These are phyloP conservation scores for Suillus paluster DNA, from an alignment of 768 basidiomycete genomes.

Conservation along the genomic window DNA sequence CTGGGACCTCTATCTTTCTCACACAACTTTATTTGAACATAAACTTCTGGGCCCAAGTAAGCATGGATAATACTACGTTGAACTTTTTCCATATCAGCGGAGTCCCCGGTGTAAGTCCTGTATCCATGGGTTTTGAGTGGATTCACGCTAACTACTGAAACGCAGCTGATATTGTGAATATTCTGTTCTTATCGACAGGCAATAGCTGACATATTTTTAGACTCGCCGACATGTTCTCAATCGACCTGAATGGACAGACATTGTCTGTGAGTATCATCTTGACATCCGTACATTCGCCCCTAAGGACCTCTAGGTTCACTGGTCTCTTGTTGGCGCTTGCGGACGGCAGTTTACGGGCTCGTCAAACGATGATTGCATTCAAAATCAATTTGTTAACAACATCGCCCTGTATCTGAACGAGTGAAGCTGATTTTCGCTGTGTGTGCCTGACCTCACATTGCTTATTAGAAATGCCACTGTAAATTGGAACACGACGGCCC, in stretches of 20 bases:
- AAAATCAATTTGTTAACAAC: slow-evolving; percentile 5
- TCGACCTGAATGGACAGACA: slow-evolving; percentile 5
- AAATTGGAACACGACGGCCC: slow-evolving; percentile 10
- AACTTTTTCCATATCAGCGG: not conserved
- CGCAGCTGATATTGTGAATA: slow-evolving; percentile 9
- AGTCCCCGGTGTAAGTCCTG: not conserved
- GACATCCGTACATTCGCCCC: not conserved
- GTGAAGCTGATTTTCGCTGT: not conserved
- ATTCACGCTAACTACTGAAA: not conserved
- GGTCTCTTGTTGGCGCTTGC: slow-evolving; percentile 11
- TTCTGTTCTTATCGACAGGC: no score
- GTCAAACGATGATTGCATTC: slow-evolving; percentile 4
- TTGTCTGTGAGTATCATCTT: slow-evolving; percentile 6
- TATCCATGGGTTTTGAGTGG: not conserved
- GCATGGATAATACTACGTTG: slow-evolving; percentile 2
- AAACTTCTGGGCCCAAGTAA: not conserved
- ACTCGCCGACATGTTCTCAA: slow-evolving; percentile 2
- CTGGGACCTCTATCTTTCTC: not conserved
- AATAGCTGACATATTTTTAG: not conserved
- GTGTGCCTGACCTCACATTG: not conserved
- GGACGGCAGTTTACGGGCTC: slow-evolving; percentile 8
- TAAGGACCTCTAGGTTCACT: not conserved
- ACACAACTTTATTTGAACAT: not conserved
- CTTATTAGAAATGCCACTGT: slow-evolving; percentile 8
- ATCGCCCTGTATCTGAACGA: slow-evolving; percentile 9